Conservation (phyloP, 495 filamentous ascomycete genomes). For the Annulohypoxylon bovei region DNA sequence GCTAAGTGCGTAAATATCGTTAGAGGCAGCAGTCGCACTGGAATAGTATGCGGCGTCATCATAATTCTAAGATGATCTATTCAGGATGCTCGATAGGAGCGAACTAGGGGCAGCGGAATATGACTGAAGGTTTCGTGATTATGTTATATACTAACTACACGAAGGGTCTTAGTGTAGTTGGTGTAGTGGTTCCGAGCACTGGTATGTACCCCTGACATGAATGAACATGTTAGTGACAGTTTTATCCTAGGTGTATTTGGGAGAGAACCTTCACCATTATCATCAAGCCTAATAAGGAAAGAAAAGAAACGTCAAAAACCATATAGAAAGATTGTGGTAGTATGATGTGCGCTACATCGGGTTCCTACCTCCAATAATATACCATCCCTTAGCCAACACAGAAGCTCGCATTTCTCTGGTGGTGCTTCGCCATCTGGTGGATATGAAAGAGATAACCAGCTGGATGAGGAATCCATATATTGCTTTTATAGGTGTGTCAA, state of each 20-base stretch:
- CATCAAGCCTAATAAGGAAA: not conserved
- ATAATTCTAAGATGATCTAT: slow-evolving; percentile 9
- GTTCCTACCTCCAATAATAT: not conserved
- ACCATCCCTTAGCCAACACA: too few species aligned
- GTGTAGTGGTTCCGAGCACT: too few species aligned
- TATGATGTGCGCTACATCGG: not conserved
- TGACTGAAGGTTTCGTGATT: too few species aligned
- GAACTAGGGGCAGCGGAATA: slow-evolving; percentile 14
- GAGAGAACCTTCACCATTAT: not conserved
- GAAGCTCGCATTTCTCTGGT: not conserved
- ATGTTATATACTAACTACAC: too few species aligned
- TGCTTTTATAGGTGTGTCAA: too few species aligned
- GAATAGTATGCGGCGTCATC: slow-evolving; percentile 15
- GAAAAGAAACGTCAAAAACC: not conserved
- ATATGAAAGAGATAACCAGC: too few species aligned
- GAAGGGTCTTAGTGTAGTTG: too few species aligned
- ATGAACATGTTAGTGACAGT: too few species aligned
- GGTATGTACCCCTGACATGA: too few species aligned
- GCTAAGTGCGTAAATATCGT: slow-evolving; percentile 24
- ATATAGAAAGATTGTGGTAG: not conserved
- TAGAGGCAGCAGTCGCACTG: not conserved
- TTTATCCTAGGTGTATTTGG: not conserved
- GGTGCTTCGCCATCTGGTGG: too few species aligned
- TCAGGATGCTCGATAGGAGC: slow-evolving; percentile 8
- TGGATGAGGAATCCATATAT: too few species aligned